phyloP scores from a whole-genome alignment of 352 stramenopile species.

The Pythium insidiosum region DNA sequence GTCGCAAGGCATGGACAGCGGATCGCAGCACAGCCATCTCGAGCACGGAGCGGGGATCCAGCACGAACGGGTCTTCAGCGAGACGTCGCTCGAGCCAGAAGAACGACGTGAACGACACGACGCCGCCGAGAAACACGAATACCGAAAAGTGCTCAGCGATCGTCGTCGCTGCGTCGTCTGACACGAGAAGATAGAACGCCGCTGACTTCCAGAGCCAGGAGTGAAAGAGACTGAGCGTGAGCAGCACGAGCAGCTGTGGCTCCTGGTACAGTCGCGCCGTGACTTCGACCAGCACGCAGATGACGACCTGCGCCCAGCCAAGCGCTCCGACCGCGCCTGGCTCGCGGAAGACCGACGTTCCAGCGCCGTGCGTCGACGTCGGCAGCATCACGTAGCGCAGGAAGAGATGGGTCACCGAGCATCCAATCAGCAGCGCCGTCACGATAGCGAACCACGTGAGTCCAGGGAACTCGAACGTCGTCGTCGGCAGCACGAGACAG shows the following conservation, averaged over 20 bases:
- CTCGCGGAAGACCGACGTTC: constrained; percentile 16
- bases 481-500: constrained; percentile 8
- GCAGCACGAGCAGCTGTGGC: constrained; percentile 22
- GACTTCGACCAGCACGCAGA: constrained; percentile 16
- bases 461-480: constrained; percentile 13
- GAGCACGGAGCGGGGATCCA: constrained; percentile 19
- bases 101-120: constrained; percentile 21
- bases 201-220: constrained; percentile 14
- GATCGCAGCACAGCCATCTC: constrained; percentile 14
- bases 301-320: constrained; percentile 16
- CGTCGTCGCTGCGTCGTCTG: constrained; percentile 1
- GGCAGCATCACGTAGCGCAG: constrained; percentile 22
- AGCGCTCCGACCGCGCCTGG: no score
- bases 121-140: constrained; percentile 9
- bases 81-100: constrained; percentile 12
- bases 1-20: constrained; percentile 12
- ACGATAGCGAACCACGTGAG: constrained; percentile 9
- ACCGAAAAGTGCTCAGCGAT: constrained; percentile 13
- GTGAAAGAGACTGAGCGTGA: constrained; percentile 18
- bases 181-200: constrained; percentile 9
- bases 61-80: constrained; percentile 18
- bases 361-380: constrained; percentile 11
- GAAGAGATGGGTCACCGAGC: constrained; percentile 15
- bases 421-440: constrained; percentile 4
- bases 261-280: constrained; percentile 16